phyloP scores from a whole-genome alignment of 768 basidiomycete species.

The Cubamyces sp. region DNA sequence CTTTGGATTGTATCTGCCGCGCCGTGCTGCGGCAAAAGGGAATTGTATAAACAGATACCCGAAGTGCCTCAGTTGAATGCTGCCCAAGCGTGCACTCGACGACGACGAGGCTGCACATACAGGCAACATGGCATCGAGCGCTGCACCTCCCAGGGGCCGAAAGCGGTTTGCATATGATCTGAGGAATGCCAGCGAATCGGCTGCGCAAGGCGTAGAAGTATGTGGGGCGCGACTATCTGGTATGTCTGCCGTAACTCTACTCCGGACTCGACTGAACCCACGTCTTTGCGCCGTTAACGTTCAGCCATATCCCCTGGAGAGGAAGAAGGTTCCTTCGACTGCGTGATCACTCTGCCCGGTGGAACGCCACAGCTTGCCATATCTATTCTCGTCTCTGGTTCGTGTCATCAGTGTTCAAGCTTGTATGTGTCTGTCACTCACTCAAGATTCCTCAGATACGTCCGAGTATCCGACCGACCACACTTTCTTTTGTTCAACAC shows the following conservation, averaged over 20 bases:
- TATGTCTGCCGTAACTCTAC: neutral
- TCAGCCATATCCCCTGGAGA: slow-evolving; percentile 58
- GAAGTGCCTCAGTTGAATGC: neutral
- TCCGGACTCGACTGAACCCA: neutral
- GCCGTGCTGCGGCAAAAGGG: slow-evolving; percentile 3
- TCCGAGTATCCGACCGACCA: slow-evolving; percentile 69
- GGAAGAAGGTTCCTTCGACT: slow-evolving; percentile 67
- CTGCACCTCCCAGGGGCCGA: slow-evolving; percentile 14
- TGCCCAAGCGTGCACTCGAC: slow-evolving; percentile 8
- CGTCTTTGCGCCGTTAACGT: slow-evolving; percentile 29
- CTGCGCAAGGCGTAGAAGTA: slow-evolving; percentile 11
- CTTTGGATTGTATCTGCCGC: neutral
- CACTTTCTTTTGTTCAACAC: slow-evolving; percentile 57
- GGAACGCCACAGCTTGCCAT: slow-evolving; percentile 42
- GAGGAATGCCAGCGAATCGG: slow-evolving; percentile 6
- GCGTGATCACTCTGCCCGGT: slow-evolving; percentile 44
- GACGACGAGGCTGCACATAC: slow-evolving; percentile 1
- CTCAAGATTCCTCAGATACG: slow-evolving; percentile 48
- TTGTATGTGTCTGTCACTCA: neutral
- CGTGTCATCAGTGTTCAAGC: slow-evolving; percentile 11
- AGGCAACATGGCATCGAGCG: neutral
- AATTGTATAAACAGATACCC: no score
- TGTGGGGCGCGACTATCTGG: slow-evolving; percentile 7
- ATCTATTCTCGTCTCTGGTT: slow-evolving; percentile 56
- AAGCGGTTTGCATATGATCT: slow-evolving; percentile 17